Evolutionary conservation across 192 early-diverging fungal genomes (phyloP).

Genomic region (Jimgerdemannia flammicorona): DNA sequence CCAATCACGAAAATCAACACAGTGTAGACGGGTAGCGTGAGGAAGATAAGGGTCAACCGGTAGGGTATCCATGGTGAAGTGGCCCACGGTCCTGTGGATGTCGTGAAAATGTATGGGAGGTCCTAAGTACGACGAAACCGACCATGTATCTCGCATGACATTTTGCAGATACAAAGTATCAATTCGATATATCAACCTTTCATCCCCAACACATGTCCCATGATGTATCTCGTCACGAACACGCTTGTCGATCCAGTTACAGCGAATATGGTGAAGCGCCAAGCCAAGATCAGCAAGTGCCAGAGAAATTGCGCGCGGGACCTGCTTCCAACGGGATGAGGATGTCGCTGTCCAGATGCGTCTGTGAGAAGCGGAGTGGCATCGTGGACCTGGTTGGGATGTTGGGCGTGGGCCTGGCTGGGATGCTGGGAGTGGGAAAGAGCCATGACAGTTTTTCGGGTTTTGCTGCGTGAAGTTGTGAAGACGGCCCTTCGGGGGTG

Average conservation of each 20-base stretch:
- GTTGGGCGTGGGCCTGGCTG: too few species aligned
- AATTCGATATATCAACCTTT: background rate
- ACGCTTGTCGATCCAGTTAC: slow-evolving; percentile 15
- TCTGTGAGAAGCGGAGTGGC: too few species aligned
- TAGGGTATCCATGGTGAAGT: slow-evolving; percentile 1
- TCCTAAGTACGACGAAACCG: too few species aligned
- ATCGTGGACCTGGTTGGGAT: too few species aligned
- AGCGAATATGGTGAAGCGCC: slow-evolving; percentile 9
- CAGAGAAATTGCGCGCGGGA: background rate
- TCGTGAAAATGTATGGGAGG: background rate
- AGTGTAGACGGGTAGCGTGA: slow-evolving; percentile 8
- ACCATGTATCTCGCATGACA: too few species aligned
- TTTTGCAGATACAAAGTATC: too few species aligned
- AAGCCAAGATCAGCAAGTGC: slow-evolving; percentile 1
- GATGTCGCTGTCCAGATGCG: too few species aligned
- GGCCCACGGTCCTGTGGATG: background rate
- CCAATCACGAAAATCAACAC: slow-evolving; percentile 12
- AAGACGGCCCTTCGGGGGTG: too few species aligned
- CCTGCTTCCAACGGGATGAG: too few species aligned
- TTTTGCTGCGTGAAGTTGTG: too few species aligned
- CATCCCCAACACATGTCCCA: background rate
- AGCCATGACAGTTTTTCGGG: too few species aligned
- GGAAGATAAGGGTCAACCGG: background rate
- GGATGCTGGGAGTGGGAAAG: too few species aligned
- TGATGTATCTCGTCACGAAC: slow-evolving; percentile 1